phyloP scores from a whole-genome alignment of 129 eudicot species.

The Saposhnikovia divaricata region DNA sequence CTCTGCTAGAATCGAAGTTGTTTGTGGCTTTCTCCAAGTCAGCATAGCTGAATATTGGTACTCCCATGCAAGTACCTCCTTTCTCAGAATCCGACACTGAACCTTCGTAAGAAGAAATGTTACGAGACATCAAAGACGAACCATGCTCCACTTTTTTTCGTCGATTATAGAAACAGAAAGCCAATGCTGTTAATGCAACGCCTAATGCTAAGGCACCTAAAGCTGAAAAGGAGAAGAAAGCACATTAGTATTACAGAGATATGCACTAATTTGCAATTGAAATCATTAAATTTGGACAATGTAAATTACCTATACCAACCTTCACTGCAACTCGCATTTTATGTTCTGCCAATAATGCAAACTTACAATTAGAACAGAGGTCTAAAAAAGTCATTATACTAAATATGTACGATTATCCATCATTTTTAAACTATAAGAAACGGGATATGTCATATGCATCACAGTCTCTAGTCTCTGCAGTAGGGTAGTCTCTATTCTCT shows the following conservation, averaged over 20 bases:
- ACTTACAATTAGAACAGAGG: neutral
- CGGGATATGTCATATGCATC: neutral
- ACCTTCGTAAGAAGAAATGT: constrained; percentile 27
- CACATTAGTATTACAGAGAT: neutral
- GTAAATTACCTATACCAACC: constrained; percentile 27
- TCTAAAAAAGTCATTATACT: neutral
- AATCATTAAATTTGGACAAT: neutral
- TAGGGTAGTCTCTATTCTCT: no score
- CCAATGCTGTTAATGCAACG: neutral
- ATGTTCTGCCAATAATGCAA: constrained; percentile 17
- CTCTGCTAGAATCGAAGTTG: constrained; percentile 37
- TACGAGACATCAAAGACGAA: constrained; percentile 25
- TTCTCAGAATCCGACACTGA: constrained; percentile 43
- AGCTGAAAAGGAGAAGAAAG: constrained; percentile 6
- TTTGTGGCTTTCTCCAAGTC: constrained; percentile 66
- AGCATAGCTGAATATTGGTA: constrained; percentile 45
- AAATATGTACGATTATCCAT: neutral
- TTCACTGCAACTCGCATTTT: neutral
- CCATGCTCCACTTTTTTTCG: constrained; percentile 18
- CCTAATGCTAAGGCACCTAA: constrained; percentile 10
- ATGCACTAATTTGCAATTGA: neutral
- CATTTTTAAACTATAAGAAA: neutral
- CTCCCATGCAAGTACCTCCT: constrained; percentile 39
- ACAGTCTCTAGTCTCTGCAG: neutral
- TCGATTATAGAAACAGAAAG: constrained; percentile 17